phyloP scores from a whole-genome alignment of 2,329 filamentous ascomycete species.

The Colletotrichum sp. region DNA sequence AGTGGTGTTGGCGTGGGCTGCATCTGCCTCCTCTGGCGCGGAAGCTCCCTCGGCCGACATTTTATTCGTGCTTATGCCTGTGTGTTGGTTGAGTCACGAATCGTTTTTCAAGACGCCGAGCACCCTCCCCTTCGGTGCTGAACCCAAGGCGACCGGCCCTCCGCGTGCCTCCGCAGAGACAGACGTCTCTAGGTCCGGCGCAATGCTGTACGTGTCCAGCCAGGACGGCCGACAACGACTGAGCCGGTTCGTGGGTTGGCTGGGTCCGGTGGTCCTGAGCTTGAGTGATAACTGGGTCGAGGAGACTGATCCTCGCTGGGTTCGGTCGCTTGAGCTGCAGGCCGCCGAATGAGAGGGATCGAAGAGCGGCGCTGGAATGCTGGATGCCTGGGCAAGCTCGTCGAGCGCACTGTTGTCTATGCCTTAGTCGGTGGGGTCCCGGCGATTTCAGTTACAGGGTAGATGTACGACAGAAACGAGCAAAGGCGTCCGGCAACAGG shows the following conservation, averaged over 20 bases:
- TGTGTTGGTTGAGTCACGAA: not conserved
- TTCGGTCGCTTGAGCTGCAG: slow-evolving; percentile 10
- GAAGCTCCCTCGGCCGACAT: slow-evolving; percentile 1
- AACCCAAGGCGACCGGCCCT: not conserved
- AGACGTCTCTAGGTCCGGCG: not conserved
- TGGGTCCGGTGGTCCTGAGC: slow-evolving; percentile 17
- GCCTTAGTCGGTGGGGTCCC: slow-evolving; percentile 12
- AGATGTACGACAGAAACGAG: not conserved
- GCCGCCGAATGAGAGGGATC: slow-evolving; percentile 9
- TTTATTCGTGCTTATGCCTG: not conserved
- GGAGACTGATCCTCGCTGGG: slow-evolving; percentile 14
- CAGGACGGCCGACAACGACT: not conserved
- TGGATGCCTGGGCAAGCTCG: slow-evolving; percentile 10
- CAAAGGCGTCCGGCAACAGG: not conserved
- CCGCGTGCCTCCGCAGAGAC: not conserved
- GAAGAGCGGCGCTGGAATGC: slow-evolving; percentile 5
- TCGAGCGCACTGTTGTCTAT: slow-evolving; percentile 18
- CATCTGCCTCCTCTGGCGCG: not conserved
- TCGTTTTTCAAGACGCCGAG: not conserved
- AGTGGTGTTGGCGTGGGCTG: not conserved
- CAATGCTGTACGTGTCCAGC: not conserved
- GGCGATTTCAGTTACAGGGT: not conserved
- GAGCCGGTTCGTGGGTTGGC: slow-evolving; percentile 11
- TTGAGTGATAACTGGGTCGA: slow-evolving; percentile 16
- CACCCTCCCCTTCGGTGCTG: not conserved